phyloP scores from a whole-genome alignment of 331 rosid genomes.

The Telfairia occidentalis region DNA sequence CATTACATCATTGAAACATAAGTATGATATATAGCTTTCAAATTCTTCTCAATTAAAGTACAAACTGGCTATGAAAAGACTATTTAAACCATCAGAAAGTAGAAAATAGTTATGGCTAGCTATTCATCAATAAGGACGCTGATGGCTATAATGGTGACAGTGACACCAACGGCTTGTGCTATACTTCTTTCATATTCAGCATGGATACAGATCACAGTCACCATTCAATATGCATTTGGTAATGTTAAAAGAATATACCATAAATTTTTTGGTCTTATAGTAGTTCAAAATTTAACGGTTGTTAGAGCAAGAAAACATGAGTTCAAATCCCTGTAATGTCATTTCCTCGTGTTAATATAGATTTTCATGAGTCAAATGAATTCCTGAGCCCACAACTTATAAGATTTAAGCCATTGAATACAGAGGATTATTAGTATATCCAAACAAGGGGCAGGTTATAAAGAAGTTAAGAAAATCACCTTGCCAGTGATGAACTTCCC shows the following conservation, averaged over 20 bases:
- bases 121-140: neutral
- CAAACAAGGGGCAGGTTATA: neutral
- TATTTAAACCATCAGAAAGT: neutral
- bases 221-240: neutral
- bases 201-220: neutral
- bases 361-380: neutral
- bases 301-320: neutral
- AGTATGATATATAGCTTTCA: neutral
- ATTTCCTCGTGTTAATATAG: neutral
- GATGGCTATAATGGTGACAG: neutral
- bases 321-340: neutral
- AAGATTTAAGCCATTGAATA: neutral
- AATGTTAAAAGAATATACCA: neutral
- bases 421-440: neutral
- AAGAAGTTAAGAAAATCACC: slow-evolving; percentile 29
- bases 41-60: neutral
- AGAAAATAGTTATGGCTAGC: neutral
- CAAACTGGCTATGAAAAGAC: neutral
- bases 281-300: neutral
- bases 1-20: neutral
- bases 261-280: neutral
- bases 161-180: neutral
- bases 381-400: neutral
- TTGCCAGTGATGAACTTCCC: slow-evolving; percentile 47
- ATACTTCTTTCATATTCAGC: neutral